Percentiles rank a stretch among this genome's conserved stretches.
phyloP scores from a whole-genome alignment of 805 yeast genomes.

The Lipomyces oligophaga region DNA sequence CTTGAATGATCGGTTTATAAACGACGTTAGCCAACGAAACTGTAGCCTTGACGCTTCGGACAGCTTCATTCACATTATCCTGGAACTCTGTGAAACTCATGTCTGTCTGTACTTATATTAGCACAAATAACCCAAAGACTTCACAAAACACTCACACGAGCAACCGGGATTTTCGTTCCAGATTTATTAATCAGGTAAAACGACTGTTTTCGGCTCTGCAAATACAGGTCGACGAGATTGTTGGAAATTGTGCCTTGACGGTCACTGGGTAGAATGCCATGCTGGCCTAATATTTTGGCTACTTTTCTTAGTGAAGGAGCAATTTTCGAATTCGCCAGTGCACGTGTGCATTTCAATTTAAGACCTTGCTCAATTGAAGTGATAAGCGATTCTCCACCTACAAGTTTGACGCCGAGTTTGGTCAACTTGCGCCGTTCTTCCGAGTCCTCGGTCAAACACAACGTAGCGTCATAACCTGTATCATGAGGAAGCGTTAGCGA shows the following conservation, averaged over 20 bases:
- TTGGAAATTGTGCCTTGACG: conserved; percentile 74
- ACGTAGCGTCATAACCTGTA: conserved; percentile 61
- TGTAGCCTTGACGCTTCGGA: too few relatives aligned
- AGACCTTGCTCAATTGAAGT: conserved; percentile 56
- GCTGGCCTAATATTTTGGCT: conserved; percentile 83
- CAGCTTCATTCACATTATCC: conserved; percentile 13
- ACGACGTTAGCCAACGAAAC: too few relatives aligned
- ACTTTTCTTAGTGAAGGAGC: conserved; percentile 56
- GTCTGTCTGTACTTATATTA: conserved; percentile 4
- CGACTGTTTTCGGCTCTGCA: conserved; percentile 3
- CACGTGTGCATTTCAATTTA: conserved; percentile 61
- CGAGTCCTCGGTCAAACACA: conserved; percentile 61
- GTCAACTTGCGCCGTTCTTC: conserved; percentile 52
- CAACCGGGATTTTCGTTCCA: conserved; percentile 5
- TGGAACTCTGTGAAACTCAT: conserved; percentile 10
- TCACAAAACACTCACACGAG: conserved; percentile 11
- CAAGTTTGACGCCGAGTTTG: conserved; percentile 56
- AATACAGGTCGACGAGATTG: conserved; percentile 10
- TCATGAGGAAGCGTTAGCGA: conserved; percentile 67
- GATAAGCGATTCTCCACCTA: conserved; percentile 71
- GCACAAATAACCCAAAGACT: not conserved
- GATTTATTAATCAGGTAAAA: conserved; percentile 12
- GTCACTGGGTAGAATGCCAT: conserved; percentile 80
- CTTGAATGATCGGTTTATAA: conserved; percentile 17
- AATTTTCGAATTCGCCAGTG: conserved; percentile 83